Base-by-base conservation (phyloP, 371 early-diverging fungal species). In the Polyrhizophydium stewartii region DNA sequence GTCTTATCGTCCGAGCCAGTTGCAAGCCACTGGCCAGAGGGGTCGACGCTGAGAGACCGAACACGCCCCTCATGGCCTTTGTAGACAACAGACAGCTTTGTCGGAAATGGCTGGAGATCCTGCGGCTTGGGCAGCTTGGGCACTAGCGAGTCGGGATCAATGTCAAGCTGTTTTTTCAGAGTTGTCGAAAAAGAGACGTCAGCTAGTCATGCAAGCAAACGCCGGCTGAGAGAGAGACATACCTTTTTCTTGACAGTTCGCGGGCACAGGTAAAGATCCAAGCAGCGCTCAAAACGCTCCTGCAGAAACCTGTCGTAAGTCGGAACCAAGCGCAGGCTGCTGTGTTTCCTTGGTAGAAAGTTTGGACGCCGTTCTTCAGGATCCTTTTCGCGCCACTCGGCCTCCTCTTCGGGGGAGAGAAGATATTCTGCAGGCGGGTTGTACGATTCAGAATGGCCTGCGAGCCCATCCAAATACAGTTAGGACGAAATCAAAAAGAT, bases 371-470 rank as follows among this genome's bases (percentile, higher is more conserved):
- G 79, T 64, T 91, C 87, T 40, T 90, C 89, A n/a, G 85, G 83
- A 56, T 93, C 94, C 68, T 77, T 58, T 1, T 78, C 82, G 53
- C 88, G 69, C 93, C 92, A 93, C 66, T 84, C 83, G 59, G 86
- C 77, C 27, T 72, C 75, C 70, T 97, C 96, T 43, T 90, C 82
- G 10, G 87, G 86, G 13, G 88, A 89, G 22, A 86, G 86, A 60
- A 97, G 74, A 70, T 97, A 96, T 76, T 98, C 98, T n/a, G 73
- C 86, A n/a, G 97, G 97, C 22, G 98, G 97, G 73, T 96, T 94
- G 77, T 97, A 97, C 65, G 93, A 93, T 37, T 37, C 38, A 16
- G n/a, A 6, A 43, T 43, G 43, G 43, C 43, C 43, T 6, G n/a
- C 43, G 43, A 13, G n/a, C n/a, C n/a, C n/a, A n/a, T n/a, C n/a